Percentiles rank a stretch among this genome's conserved stretches.
phyloP scores from a whole-genome alignment of 2,329 filamentous ascomycete species.

The Fusarium dimerum region DNA sequence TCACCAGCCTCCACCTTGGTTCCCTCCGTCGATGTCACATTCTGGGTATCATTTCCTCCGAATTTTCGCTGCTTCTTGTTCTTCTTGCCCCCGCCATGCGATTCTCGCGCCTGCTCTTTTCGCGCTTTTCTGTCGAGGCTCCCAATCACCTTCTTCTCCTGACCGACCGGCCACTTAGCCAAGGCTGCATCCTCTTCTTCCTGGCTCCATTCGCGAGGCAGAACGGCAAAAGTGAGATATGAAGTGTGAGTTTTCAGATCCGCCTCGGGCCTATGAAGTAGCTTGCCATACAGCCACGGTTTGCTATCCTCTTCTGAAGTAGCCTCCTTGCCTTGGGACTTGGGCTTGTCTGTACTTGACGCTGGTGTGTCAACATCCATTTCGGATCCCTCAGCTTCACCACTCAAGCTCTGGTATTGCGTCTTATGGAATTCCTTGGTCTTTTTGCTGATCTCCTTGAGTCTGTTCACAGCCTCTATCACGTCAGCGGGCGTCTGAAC shows the following conservation, averaged over 20 bases:
- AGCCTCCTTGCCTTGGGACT: slow-evolving; percentile 29
- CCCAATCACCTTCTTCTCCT: slow-evolving; percentile 54
- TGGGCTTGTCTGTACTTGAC: slow-evolving; percentile 27
- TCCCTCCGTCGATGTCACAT: slow-evolving; percentile 4
- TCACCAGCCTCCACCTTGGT: slow-evolving; percentile 13
- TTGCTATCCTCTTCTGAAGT: slow-evolving; percentile 40
- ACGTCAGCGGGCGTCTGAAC: slow-evolving; percentile 73
- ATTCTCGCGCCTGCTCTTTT: slow-evolving; percentile 58
- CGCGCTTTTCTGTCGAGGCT: slow-evolving; percentile 54
- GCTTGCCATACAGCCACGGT: slow-evolving; percentile 71
- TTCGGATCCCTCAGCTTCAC: slow-evolving; percentile 35
- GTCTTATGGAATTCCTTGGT: slow-evolving; percentile 63
- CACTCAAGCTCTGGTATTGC: slow-evolving; percentile 22
- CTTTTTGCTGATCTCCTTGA: slow-evolving; percentile 72
- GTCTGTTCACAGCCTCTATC: slow-evolving; percentile 71
- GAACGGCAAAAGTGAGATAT: slow-evolving; percentile 90
- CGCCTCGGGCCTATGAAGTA: slow-evolving; percentile 79
- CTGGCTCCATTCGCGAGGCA: slow-evolving; percentile 83
- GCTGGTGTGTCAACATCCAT: slow-evolving; percentile 42
- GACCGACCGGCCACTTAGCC: slow-evolving; percentile 63
- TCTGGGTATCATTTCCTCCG: slow-evolving; percentile 22
- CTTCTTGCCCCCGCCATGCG: slow-evolving; percentile 45
- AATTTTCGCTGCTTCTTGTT: slow-evolving; percentile 34
- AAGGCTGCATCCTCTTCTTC: slow-evolving; percentile 74
- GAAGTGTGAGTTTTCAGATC: slow-evolving; percentile 96